Evolutionary conservation across 352 stramenopile genomes (phyloP).

Genomic region (Phytophthora lateralis): DNA sequence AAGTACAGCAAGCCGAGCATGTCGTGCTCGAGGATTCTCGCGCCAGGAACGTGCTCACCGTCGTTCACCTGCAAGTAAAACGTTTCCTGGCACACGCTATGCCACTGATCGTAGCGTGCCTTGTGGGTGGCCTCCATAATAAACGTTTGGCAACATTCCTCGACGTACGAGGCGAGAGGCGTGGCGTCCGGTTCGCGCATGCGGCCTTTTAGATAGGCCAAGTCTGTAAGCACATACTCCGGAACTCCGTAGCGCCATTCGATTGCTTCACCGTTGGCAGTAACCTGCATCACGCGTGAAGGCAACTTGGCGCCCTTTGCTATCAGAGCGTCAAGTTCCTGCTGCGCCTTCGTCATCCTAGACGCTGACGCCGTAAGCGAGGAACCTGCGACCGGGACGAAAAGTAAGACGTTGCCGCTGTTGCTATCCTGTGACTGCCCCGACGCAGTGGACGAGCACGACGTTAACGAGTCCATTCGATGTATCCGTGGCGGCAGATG

Average conservation of each 20-base stretch:
- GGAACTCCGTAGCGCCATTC: constrained; percentile 70
- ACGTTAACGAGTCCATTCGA: constrained; percentile 35
- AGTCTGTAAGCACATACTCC: constrained; percentile 77
- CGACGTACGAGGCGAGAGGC: constrained; percentile 71
- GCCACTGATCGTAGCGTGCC: constrained; percentile 60
- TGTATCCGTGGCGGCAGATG: constrained; percentile 10
- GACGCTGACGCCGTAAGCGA: constrained; percentile 67
- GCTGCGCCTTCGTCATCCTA: constrained; percentile 62
- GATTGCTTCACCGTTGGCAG: constrained; percentile 27
- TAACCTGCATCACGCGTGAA: constrained; percentile 43
- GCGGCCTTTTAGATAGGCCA: constrained; percentile 73
- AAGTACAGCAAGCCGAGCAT: constrained; percentile 77
- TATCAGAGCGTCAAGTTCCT: constrained; percentile 62
- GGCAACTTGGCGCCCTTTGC: constrained; percentile 58
- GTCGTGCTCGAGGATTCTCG: constrained; percentile 57
- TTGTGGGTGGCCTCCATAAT: constrained; percentile 84
- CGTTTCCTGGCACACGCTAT: constrained; percentile 53
- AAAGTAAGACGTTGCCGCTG: constrained; percentile 66
- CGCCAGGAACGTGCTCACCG: constrained; percentile 41
- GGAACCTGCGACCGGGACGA: constrained; percentile 70
- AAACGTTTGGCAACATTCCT: constrained; percentile 80
- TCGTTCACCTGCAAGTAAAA: constrained; percentile 86
- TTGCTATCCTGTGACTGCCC: constrained; percentile 35
- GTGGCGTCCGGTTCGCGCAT: constrained; percentile 58
- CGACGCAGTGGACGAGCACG: constrained; percentile 34